Evolutionary conservation across 495 filamentous ascomycete species (phyloP).

Genomic region (Penicillium cosmopolitanum): DNA sequence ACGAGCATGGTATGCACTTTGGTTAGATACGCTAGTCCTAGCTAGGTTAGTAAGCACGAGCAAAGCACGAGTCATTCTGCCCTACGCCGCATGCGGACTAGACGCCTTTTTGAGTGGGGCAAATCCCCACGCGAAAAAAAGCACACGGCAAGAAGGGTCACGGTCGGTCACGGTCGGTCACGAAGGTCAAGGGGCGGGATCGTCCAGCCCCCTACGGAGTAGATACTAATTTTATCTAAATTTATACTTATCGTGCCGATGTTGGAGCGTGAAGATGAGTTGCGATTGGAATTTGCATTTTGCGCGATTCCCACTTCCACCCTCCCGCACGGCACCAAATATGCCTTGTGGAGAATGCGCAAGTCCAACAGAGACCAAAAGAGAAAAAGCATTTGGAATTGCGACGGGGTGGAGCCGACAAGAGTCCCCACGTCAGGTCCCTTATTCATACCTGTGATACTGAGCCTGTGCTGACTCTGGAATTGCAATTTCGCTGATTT

Average conservation of each 20-base stretch:
- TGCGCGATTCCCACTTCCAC: not conserved
- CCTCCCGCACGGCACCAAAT: not conserved
- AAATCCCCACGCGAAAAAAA: not conserved
- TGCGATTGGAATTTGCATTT: conserved; percentile 1
- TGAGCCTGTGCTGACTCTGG: not conserved
- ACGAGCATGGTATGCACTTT: not conserved
- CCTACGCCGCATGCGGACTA: not conserved
- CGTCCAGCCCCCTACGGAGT: not conserved
- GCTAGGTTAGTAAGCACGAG: not conserved
- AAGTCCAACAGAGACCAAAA: no score
- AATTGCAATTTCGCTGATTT: not conserved
- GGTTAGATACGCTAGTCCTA: not conserved
- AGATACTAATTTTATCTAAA: not conserved
- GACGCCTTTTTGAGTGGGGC: not conserved
- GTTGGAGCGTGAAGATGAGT: not conserved
- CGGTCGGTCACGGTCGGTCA: no score
- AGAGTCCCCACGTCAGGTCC: not conserved
- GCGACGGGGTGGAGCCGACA: not conserved
- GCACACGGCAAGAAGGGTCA: not conserved
- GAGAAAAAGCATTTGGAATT: not conserved
- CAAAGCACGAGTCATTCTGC: conserved; percentile 4
- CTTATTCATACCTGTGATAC: not conserved
- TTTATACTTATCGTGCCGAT: not conserved
- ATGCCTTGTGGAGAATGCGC: not conserved
- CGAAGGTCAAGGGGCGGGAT: not conserved